phyloP scores from a whole-genome alignment of 148 eudicot genomes.

The Rhododendron simsii region DNA sequence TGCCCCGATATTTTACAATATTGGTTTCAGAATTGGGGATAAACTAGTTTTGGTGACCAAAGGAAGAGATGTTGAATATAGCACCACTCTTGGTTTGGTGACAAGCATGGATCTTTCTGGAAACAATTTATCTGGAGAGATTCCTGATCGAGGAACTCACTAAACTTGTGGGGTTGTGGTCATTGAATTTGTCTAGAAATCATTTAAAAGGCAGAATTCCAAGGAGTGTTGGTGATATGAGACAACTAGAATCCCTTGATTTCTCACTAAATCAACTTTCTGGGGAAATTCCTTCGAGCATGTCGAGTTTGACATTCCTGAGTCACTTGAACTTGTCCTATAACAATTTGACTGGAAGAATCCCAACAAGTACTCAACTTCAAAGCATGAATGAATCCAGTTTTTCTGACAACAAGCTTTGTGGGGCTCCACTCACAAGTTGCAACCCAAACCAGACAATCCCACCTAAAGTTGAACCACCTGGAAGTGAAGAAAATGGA shows the following conservation, averaged over 20 bases:
- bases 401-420: slow-evolving; percentile 17
- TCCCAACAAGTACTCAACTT: neutral
- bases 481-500: neutral
- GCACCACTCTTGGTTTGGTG: neutral
- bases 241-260: neutral
- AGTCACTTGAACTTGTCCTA: neutral
- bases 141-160: too few relatives aligned
- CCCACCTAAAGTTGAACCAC: neutral
- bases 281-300: slow-evolving; percentile 1
- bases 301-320: neutral
- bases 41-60: neutral
- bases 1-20: too few relatives aligned
- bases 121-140: too few relatives aligned
- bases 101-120: too few relatives aligned
- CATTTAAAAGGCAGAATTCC: too few relatives aligned
- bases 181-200: too few relatives aligned
- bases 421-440: slow-evolving; percentile 12
- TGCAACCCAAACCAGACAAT: neutral
- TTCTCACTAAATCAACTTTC: neutral
- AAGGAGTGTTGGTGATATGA: too few relatives aligned
- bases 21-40: neutral
- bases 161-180: too few relatives aligned
- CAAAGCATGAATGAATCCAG: neutral
- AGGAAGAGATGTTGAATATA: neutral
- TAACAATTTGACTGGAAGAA: neutral